phyloP scores from a whole-genome alignment of 331 rosid species.

The Malus hybrid region DNA sequence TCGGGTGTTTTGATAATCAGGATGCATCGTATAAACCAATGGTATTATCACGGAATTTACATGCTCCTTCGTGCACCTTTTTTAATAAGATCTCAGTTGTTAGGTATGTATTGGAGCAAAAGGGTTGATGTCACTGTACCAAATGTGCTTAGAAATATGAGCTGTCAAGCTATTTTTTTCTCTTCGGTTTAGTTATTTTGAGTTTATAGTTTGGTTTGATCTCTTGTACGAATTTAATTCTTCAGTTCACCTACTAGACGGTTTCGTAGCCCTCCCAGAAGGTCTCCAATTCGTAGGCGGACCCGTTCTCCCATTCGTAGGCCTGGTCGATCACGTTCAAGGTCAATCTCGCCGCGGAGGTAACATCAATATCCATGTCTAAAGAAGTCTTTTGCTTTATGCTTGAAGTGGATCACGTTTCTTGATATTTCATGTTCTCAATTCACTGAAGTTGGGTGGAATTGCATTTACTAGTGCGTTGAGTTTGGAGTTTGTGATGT shows the following conservation, averaged over 20 bases:
- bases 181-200: neutral
- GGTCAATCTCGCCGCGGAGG: constrained; percentile 94
- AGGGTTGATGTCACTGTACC: neutral
- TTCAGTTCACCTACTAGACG: constrained; percentile 83
- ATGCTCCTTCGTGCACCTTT: neutral
- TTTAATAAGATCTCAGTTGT: neutral
- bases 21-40: neutral
- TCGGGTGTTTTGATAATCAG: neutral
- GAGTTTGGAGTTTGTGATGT: neutral
- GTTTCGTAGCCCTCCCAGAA: constrained; percentile 92
- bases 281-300: constrained; percentile 89
- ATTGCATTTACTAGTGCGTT: neutral
- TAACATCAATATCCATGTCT: constrained; percentile 19
- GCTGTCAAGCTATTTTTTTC: neutral
- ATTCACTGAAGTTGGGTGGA: neutral
- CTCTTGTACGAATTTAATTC: constrained; percentile 13
- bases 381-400: neutral
- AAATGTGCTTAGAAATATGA: neutral
- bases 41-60: neutral
- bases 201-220: neutral
- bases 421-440: neutral
- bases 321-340: constrained; percentile 72
- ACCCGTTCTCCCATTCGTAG: constrained; percentile 90
- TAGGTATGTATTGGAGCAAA: neutral
- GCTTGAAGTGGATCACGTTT: neutral